Evolutionary conservation across 176 grass and related monocot genomes (phyloP), one percentile per base, ranked within the genome.

Genomic region (Hordeum marinum): DNA sequence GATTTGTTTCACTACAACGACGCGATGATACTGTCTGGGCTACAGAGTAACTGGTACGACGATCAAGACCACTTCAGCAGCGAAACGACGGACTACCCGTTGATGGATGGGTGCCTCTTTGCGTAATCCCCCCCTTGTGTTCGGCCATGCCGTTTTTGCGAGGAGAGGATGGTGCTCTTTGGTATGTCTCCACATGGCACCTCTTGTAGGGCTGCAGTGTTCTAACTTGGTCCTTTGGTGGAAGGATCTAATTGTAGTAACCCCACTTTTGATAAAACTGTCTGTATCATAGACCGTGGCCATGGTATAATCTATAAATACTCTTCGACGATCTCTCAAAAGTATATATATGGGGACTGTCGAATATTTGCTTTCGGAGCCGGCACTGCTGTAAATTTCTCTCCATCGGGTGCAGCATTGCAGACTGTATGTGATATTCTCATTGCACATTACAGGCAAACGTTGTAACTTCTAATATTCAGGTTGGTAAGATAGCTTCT

Each of bases 1-100:
- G 96, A 92, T 82, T 88, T 96, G 10, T 89, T 89, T 91, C 88
- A 96, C 65, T 89, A 80, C 61, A 88, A 87, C 37, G 88, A 92
- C 64, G 32, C 61, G 20, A 90, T 89, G 73, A 42, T 83, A 68
- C 72, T 80, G 46, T 72, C 65, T 14, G 87, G 84, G 62, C 65
- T 88, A 64, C 85, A 87, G 52, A 91, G 88, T 96, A 96, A 96
- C 82, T 99, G 97, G 97, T 94, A 92, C 21, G 86, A 91, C 45
- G 85, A 91, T 67, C 68, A 76, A 63, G 93, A 99, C 14, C 71
- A 75, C 54, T 83, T 80, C 61, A 83, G 70, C 68, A 29, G 88
- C 9, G 93, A 95, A 21, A 83, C 60, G 3, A 65, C 72, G 63
- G 91, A 94, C 80, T 89, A 91, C 61, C 85, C 84, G 26, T 76